Percentiles rank a stretch among this genome's conserved stretches.
phyloP scores from a whole-genome alignment of 768 basidiomycete genomes.

The Pleurotus cornucopiae region DNA sequence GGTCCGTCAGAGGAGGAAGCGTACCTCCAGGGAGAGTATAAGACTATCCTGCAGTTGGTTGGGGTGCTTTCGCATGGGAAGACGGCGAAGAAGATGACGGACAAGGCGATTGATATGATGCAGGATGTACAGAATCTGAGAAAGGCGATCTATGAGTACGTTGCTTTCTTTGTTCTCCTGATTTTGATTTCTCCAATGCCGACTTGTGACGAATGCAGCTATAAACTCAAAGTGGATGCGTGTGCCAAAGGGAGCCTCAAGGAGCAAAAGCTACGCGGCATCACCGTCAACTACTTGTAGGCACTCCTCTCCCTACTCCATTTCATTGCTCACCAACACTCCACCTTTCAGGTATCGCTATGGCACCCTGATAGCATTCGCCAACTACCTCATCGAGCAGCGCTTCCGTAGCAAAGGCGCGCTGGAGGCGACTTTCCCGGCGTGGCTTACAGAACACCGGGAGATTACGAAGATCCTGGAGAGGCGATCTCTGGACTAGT shows the following conservation, averaged over 20 bases:
- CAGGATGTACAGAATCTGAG: slow-evolving; percentile 96
- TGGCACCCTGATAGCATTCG: slow-evolving; percentile 88
- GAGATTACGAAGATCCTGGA: slow-evolving; percentile 78
- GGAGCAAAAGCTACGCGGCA: slow-evolving; percentile 64
- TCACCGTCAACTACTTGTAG: slow-evolving; percentile 88
- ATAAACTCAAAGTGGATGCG: slow-evolving; percentile 87
- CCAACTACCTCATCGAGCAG: slow-evolving; percentile 88
- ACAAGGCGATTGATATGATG: slow-evolving; percentile 87
- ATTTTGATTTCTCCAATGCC: neutral
- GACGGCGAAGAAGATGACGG: slow-evolving; percentile 84
- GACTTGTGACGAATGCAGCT: slow-evolving; percentile 40
- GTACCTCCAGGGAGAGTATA: slow-evolving; percentile 93
- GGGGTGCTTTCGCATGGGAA: slow-evolving; percentile 91
- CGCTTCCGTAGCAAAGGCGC: slow-evolving; percentile 26
- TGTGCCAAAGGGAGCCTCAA: slow-evolving; percentile 77
- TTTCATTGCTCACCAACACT: neutral
- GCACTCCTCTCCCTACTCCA: slow-evolving; percentile 10
- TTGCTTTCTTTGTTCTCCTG: slow-evolving; percentile 3
- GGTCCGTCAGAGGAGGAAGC: slow-evolving; percentile 86
- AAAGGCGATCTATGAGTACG: slow-evolving; percentile 92
- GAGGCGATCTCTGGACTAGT: slow-evolving; percentile 64
- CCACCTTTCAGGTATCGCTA: slow-evolving; percentile 64
- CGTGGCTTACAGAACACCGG: slow-evolving; percentile 78
- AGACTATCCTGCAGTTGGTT: slow-evolving; percentile 91
- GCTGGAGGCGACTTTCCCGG: slow-evolving; percentile 56